Evolutionary conservation across 2,329 filamentous ascomycete genomes (phyloP).

Genomic region (Byssoonygena ceratinophila): DNA sequence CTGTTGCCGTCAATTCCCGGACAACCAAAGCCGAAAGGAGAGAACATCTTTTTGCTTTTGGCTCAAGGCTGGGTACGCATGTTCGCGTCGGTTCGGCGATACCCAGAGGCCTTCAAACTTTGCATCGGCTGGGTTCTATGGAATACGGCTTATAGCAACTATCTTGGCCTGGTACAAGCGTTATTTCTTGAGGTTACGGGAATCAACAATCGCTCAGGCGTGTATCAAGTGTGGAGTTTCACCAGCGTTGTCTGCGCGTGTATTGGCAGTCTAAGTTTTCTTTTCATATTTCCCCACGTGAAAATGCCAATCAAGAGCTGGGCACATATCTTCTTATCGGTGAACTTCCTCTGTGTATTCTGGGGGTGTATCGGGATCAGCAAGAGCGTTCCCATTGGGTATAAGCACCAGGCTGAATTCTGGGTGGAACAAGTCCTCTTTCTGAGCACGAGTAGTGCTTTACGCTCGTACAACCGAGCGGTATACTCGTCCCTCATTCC

Average conservation of each 20-base stretch:
- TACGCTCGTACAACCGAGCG: slow-evolving; percentile 6
- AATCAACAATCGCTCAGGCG: slow-evolving; percentile 4
- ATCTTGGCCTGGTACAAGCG: neutral
- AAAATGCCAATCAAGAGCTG: slow-evolving; percentile 5
- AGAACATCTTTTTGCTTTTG: neutral
- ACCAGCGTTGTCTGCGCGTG: slow-evolving; percentile 4
- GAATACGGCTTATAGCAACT: slow-evolving; percentile 7
- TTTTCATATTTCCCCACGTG: slow-evolving; percentile 4
- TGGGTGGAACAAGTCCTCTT: slow-evolving; percentile 9
- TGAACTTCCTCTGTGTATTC: slow-evolving; percentile 6
- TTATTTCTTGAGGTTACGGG: slow-evolving; percentile 5
- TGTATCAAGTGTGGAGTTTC: slow-evolving; percentile 6
- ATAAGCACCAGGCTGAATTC: slow-evolving; percentile 5
- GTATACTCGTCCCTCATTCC: slow-evolving; percentile 5
- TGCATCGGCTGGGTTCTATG: slow-evolving; percentile 9
- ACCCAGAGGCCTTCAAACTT: slow-evolving; percentile 6
- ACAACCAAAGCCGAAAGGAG: neutral
- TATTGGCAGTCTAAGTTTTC: slow-evolving; percentile 5
- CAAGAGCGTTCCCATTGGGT: slow-evolving; percentile 2
- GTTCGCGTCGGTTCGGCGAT: neutral
- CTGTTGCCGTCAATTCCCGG: slow-evolving; percentile 1
- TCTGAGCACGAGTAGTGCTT: slow-evolving; percentile 6
- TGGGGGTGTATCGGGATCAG: slow-evolving; percentile 8
- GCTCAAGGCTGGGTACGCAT: neutral
- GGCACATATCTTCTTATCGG: slow-evolving; percentile 4